These are phyloP conservation scores for Rosa multiflora DNA, from an alignment of 306 rosid species.

Conservation along the genomic window DNA sequence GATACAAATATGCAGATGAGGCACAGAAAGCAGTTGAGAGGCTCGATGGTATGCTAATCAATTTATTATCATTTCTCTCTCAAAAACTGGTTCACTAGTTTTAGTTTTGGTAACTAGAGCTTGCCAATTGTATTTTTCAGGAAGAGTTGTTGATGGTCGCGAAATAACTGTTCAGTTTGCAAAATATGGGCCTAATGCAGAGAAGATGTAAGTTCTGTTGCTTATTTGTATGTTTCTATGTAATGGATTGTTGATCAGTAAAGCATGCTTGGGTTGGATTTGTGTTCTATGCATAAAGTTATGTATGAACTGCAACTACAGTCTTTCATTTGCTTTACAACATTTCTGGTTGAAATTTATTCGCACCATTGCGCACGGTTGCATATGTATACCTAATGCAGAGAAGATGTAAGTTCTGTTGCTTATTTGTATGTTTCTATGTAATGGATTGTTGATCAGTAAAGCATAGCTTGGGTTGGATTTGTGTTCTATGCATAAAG, in stretches of 20 bases:
- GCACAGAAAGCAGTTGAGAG: conserved; percentile 86
- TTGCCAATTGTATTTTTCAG: conserved; percentile 29
- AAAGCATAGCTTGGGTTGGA: not conserved
- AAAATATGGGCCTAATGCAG: conserved; percentile 90
- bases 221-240: not conserved
- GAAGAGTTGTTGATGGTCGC: conserved; percentile 88
- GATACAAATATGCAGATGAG: conserved; percentile 87
- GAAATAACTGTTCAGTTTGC: conserved; percentile 96
- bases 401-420: conserved; percentile 70
- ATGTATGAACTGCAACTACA: not conserved
- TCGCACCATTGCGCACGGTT: not conserved
- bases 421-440: not conserved
- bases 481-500: not conserved
- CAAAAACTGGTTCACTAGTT: not conserved
- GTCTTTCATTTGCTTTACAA: not conserved
- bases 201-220: conserved; percentile 64
- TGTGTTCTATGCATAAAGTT: not conserved
- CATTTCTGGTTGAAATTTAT: not conserved
- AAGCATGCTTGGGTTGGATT: not conserved
- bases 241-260: not conserved
- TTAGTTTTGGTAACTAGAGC: not conserved
- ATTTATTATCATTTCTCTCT: not conserved
- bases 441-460: not conserved
- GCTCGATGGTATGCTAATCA: conserved; percentile 60
- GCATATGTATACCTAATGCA: conserved; percentile 63